Evolutionary conservation across 2,329 filamentous ascomycete species (phyloP).

Genomic region (Mollisia scopiformis): DNA sequence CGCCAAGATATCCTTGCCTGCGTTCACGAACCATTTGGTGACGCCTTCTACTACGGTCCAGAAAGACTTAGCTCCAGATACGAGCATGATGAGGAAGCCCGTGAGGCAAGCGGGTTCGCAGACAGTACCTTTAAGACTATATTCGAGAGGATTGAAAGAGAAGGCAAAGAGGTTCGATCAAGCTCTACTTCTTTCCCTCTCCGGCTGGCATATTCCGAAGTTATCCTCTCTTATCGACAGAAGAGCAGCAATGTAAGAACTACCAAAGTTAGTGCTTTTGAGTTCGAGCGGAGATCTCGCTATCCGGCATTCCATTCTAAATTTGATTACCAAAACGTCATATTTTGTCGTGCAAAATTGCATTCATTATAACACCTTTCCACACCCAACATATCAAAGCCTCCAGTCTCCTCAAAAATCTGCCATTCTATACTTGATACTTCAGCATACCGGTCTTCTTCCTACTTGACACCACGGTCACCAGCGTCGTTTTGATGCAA

Average conservation of each 20-base stretch:
- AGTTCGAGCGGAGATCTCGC: background rate
- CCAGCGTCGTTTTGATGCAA: background rate
- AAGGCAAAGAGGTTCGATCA: constrained; percentile 61
- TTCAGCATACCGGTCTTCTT: background rate
- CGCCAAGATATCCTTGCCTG: constrained; percentile 79
- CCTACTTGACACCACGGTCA: background rate
- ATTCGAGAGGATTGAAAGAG: constrained; percentile 73
- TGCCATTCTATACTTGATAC: background rate
- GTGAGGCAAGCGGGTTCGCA: constrained; percentile 66
- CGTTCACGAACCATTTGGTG: constrained; percentile 94
- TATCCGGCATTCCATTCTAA: background rate
- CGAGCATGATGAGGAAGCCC: constrained; percentile 62
- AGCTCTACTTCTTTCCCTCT: constrained; percentile 13
- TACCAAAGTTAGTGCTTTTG: background rate
- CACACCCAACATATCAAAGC: background rate
- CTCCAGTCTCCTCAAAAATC: too few species aligned
- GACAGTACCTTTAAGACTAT: constrained; percentile 76
- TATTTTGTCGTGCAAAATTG: background rate
- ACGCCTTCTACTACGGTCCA: constrained; percentile 94
- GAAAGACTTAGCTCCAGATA: constrained; percentile 84
- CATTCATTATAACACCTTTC: background rate
- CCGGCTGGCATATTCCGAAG: background rate
- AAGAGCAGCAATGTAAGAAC: background rate
- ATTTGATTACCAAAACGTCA: background rate
- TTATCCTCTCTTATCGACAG: background rate